These are phyloP conservation scores for Chamaecyparis obtusa DNA, from an alignment of 75 land plant species.

Conservation along the genomic window DNA sequence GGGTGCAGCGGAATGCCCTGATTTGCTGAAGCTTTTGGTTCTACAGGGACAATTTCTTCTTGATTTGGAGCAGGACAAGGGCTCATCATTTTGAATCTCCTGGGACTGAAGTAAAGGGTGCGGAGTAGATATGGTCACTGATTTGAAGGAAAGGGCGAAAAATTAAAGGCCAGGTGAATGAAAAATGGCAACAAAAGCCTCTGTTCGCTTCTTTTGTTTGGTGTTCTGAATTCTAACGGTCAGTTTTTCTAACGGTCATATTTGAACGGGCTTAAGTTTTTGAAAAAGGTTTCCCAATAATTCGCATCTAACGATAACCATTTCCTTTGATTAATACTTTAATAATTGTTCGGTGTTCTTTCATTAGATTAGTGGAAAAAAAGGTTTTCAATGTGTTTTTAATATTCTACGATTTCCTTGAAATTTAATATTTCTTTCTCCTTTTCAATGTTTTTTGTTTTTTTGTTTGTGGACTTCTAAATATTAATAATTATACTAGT, in stretches of 20 bases:
- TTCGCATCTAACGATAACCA: background rate
- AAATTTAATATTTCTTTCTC: too few species aligned
- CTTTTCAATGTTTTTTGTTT: too few species aligned
- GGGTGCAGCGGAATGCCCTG: constrained; percentile 37
- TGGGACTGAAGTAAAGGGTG: background rate
- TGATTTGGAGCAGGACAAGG: background rate
- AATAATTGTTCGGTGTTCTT: too few species aligned
- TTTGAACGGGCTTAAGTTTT: background rate
- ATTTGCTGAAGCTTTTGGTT: background rate
- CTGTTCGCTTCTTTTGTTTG: background rate
- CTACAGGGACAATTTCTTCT: constrained; percentile 4
- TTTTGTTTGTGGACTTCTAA: too few species aligned
- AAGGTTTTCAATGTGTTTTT: too few species aligned
- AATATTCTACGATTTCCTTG: too few species aligned
- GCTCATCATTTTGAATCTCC: background rate
- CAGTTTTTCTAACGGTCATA: constrained; percentile 5
- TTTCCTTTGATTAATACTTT: too few species aligned
- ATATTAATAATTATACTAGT: too few species aligned
- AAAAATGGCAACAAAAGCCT: background rate
- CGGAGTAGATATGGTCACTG: background rate
- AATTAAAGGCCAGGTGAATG: background rate
- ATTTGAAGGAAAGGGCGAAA: background rate
- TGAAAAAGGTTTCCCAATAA: background rate
- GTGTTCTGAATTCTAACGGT: background rate
- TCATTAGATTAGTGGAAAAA: too few species aligned